These are phyloP conservation scores for Microcos paniculata DNA, from an alignment of 345 rosid species.

Conservation along the genomic window DNA sequence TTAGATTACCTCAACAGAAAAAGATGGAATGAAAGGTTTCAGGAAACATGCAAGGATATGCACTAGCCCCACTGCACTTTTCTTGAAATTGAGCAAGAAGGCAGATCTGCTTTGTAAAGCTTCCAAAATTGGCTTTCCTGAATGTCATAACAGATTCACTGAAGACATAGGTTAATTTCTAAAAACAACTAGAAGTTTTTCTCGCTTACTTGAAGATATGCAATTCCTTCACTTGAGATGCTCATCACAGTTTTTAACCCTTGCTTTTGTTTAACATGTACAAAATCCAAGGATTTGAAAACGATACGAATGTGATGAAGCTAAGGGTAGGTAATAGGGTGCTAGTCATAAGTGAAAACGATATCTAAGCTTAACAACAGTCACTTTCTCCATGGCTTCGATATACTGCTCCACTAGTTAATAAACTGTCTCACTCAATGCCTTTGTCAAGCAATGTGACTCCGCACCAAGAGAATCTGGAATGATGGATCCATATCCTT, in stretches of 20 bases:
- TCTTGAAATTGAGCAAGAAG: constrained; percentile 72
- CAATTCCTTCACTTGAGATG: constrained; percentile 87
- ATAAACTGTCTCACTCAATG: constrained; percentile 65
- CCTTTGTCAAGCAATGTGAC: constrained; percentile 57
- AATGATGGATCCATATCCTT: constrained; percentile 80
- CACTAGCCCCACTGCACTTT: constrained; percentile 79
- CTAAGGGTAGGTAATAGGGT: not conserved
- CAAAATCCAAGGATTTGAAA: constrained; percentile 7
- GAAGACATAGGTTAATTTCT: not conserved
- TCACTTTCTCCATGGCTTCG: constrained; percentile 94
- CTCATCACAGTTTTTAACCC: constrained; percentile 85
- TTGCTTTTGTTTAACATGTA: constrained; percentile 88
- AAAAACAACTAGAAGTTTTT: not conserved
- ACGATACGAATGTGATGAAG: not conserved
- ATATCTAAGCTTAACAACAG: not conserved
- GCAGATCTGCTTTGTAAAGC: constrained; percentile 75
- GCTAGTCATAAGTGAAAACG: not conserved
- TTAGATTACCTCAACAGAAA: constrained; percentile 71
- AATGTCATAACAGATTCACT: constrained; percentile 12
- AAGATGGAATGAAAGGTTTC: constrained; percentile 98
- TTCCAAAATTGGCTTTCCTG: constrained; percentile 91
- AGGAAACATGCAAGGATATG: constrained; percentile 77
- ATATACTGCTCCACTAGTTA: constrained; percentile 58
- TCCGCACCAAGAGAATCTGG: constrained; percentile 85
- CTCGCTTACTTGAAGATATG: constrained; percentile 70